Base-by-base conservation (phyloP, 2,329 filamentous ascomycete species). In the Ophiostoma sp. region DNA sequence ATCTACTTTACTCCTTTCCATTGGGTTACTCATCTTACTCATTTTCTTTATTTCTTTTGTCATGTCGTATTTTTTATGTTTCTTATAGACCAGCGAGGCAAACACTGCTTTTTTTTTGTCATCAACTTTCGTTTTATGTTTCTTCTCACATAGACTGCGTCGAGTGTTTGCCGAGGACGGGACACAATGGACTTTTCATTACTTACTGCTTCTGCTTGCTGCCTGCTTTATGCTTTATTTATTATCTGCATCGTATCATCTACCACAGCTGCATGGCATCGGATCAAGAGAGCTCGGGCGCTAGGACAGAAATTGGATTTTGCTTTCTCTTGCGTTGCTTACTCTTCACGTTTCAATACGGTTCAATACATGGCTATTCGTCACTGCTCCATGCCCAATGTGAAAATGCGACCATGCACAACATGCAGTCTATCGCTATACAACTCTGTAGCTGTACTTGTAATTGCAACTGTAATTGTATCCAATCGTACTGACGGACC, bases 1-100 rank as follows among this genome's bases (percentile, higher is more conserved):
- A 3, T 35, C 35, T 17, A 27, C 73, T 72, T 76, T 73, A 74
- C 70, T 71, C 72, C 69, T 39, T 70, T 69, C 66, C 72, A 73
- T 71, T 20, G 66, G 48, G 71, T 66, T 52, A 67, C 35, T 67
- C 13, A 68, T 35, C 27, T 31, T 31, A 31, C 35, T 67, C 13
- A 68, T 35, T 60, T 23, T 71, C 33, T 68, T 69, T 4, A 35
- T 68, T 67, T 54, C 13, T 20, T 67, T 66, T 36, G 27, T 62
- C 27, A 31, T 17, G 13, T 62, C 27, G 6, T 23, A 60, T 60
- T 60, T 31, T 1, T 31, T 3, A 31, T 31, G 27, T 20, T 64
- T 36, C 1, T 64, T 17, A 39, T 65, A 65, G 62, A 65, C 62
- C 62, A 65, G 62, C 62, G 62, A 65, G 62, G 62, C 60, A 65